A percentile compares a stretch with the other conserved stretches of the same genome.
These are phyloP conservation scores for Castanea sativa DNA, from an alignment of 306 rosid species.

Conservation along the genomic window DNA sequence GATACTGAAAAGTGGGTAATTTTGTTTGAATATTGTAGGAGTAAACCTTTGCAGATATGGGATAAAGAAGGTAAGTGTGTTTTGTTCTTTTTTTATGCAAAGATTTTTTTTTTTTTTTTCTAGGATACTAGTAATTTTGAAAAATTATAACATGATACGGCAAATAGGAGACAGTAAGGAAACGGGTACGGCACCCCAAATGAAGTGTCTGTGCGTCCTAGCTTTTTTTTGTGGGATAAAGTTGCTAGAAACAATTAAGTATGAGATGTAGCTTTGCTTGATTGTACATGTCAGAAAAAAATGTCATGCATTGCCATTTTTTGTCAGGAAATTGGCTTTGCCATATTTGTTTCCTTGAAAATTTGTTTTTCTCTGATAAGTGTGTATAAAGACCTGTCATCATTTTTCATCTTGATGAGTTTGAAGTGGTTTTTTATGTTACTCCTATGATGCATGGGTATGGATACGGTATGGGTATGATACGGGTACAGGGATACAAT, in stretches of 20 bases:
- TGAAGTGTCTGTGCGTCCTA: too few species aligned
- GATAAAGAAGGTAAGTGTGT: constrained; percentile 82
- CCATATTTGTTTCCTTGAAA: background rate
- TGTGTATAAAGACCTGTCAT: background rate
- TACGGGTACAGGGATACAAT: background rate
- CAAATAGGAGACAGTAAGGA: too few species aligned
- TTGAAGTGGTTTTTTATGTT: background rate
- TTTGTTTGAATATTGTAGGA: constrained; percentile 43
- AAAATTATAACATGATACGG: too few species aligned
- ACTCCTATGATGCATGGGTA: too few species aligned
- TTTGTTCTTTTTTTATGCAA: background rate
- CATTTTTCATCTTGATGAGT: background rate
- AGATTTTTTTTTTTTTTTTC: background rate
- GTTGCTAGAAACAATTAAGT: background rate
- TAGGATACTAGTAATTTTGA: too few species aligned
- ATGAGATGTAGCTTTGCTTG: background rate
- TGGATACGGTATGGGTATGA: background rate
- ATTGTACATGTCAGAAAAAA: background rate
- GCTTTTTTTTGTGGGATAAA: background rate
- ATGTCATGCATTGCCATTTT: background rate
- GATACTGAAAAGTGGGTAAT: constrained; percentile 20
- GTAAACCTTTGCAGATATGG: constrained; percentile 98
- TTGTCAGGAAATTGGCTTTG: background rate
- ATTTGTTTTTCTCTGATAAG: background rate
- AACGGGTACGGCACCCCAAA: too few species aligned